Conservation (phyloP, 345 rosid genomes). For the Eucalyptus sp. region DNA sequence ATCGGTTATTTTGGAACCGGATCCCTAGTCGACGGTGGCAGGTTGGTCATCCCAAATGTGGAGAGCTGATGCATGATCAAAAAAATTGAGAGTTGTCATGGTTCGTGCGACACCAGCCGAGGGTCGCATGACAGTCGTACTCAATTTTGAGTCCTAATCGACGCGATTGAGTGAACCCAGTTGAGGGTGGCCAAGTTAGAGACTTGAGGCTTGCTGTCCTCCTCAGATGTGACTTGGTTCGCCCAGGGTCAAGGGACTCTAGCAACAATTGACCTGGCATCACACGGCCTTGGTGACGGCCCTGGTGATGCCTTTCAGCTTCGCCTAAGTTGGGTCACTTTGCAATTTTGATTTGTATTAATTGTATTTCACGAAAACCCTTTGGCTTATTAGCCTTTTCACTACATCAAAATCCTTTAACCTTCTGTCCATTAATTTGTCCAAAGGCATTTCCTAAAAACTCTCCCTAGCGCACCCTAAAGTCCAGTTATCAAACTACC, state of each 20-base stretch:
- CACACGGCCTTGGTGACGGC: neutral
- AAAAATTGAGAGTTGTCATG: neutral
- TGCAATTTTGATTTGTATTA: neutral
- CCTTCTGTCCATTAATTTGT: neutral
- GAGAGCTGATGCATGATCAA: neutral
- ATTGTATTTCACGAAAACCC: neutral
- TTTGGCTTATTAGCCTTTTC: neutral
- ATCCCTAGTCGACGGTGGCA: neutral
- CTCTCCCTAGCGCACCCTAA: neutral
- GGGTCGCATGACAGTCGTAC: neutral
- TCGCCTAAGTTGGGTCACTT: neutral
- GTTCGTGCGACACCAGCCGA: accelerated
- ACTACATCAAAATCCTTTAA: neutral
- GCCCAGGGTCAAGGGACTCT: neutral
- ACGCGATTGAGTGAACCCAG: accelerated
- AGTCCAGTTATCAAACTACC: neutral
- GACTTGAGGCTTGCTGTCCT: neutral
- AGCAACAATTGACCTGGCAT: neutral
- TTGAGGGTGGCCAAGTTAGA: neutral
- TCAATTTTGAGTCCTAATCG: neutral
- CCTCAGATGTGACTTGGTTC: neutral
- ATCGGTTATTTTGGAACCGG: neutral
- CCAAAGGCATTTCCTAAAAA: neutral
- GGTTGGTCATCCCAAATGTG: neutral
- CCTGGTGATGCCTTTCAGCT: neutral